A percentile compares a stretch with the other conserved stretches of the same genome.
phyloP scores from a whole-genome alignment of 129 eudicot species.

The Deinandra increscens region DNA sequence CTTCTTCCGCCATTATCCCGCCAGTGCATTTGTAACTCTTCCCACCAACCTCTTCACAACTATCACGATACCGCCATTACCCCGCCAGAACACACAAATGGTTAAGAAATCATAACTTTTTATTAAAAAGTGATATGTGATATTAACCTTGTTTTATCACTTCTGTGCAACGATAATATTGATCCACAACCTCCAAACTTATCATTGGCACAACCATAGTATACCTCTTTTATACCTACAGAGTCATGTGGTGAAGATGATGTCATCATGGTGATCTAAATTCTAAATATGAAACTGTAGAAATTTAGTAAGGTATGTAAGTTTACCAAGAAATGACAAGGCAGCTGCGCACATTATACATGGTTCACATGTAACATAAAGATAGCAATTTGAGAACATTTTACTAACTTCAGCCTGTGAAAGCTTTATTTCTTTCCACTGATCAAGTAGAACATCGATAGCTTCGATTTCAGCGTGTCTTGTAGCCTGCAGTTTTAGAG shows the following conservation, averaged over 20 bases:
- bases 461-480: conserved; percentile 95
- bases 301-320: neutral
- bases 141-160: conserved; percentile 42
- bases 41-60: too few relatives aligned
- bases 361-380: conserved; percentile 97
- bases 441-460: conserved; percentile 58
- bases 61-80: neutral
- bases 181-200: conserved; percentile 99
- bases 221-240: conserved; percentile 80
- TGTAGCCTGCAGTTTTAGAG: conserved; percentile 60
- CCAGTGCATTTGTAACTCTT: neutral
- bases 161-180: conserved; percentile 75
- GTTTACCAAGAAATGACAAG: conserved; percentile 67
- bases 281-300: neutral
- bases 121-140: conserved; percentile 5
- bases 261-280: neutral
- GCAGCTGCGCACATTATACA: conserved; percentile 97
- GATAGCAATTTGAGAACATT: conserved; percentile 62
- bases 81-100: neutral
- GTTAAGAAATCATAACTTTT: neutral
- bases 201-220: conserved; percentile 93
- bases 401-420: conserved; percentile 47
- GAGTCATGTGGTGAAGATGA: neutral
- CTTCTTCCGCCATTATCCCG: conserved; percentile 70
- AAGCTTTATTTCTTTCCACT: conserved; percentile 46